Evolutionary conservation across 164 flowering plant species (phyloP).

Genomic region (Cinnamomum micranthum): DNA sequence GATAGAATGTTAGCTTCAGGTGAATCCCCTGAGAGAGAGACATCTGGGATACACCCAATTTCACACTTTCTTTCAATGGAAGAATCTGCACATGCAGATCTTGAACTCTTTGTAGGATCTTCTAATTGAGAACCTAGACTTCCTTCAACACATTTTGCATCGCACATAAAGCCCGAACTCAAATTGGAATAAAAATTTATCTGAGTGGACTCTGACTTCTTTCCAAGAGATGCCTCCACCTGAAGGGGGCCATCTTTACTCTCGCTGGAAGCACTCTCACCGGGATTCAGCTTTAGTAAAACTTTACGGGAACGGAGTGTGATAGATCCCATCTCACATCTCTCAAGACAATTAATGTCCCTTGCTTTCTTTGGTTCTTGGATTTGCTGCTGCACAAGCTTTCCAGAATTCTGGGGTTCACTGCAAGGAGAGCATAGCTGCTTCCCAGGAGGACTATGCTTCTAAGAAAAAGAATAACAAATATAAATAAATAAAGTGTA

Average conservation of each 20-base stretch:
- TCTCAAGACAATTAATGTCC: neutral
- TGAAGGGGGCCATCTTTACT: neutral
- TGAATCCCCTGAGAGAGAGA: neutral
- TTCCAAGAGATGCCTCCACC: slow-evolving; percentile 1
- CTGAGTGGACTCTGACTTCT: neutral
- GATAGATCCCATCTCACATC: neutral
- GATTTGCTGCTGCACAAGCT: slow-evolving; percentile 1
- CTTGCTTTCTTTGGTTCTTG: slow-evolving; percentile 5
- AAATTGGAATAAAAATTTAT: neutral
- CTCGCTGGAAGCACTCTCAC: neutral
- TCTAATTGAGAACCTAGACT: neutral
- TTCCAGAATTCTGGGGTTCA: neutral
- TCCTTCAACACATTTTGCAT: neutral
- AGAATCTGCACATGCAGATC: neutral
- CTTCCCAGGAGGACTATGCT: neutral
- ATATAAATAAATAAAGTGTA: neutral
- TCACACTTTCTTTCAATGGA: slow-evolving; percentile 1
- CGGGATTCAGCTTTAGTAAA: neutral
- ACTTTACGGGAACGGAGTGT: slow-evolving; percentile 5
- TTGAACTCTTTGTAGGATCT: neutral
- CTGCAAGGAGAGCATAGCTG: neutral
- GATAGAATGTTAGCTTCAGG: neutral
- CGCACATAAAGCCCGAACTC: neutral
- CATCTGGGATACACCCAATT: neutral
- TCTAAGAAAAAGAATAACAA: neutral